Evolutionary conservation across 2,329 filamentous ascomycete genomes (phyloP).

Genomic region (Penicillium sp.): DNA sequence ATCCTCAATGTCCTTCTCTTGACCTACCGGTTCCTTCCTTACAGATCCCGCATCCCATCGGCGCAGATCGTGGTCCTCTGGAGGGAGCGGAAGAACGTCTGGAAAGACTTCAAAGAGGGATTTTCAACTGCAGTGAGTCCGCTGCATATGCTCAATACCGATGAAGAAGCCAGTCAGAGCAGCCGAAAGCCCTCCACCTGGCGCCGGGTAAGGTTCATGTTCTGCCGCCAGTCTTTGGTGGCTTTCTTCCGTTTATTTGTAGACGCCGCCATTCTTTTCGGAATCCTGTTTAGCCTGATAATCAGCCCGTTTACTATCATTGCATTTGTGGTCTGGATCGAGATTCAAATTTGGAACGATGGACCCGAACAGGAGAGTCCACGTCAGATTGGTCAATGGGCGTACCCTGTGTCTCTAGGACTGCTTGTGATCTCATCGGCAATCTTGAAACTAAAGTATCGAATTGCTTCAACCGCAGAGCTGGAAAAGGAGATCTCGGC

Average conservation of each 20-base stretch:
- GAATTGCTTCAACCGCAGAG: constrained; percentile 27
- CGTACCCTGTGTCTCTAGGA: constrained; percentile 26
- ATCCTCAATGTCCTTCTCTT: constrained; percentile 26
- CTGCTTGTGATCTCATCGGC: constrained; percentile 30
- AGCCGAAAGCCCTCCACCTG: background rate
- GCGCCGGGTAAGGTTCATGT: constrained; percentile 3
- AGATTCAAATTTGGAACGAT: constrained; percentile 32
- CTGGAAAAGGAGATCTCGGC: constrained; percentile 30
- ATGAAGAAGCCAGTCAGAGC: background rate
- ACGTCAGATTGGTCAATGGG: constrained; percentile 35
- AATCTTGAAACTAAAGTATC: constrained; percentile 28
- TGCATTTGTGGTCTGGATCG: constrained; percentile 34
- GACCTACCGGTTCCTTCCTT: constrained; percentile 23
- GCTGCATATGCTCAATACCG: background rate
- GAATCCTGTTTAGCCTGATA: constrained; percentile 29
- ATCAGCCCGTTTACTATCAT: constrained; percentile 31
- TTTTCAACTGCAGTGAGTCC: background rate
- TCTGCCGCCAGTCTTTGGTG: constrained; percentile 13
- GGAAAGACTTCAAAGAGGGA: constrained; percentile 18
- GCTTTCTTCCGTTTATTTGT: constrained; percentile 11
- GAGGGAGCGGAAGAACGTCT: constrained; percentile 22
- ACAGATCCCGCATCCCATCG: constrained; percentile 27
- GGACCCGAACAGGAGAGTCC: constrained; percentile 28
- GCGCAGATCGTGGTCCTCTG: constrained; percentile 25
- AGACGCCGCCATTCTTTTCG: constrained; percentile 19